Percentiles rank a stretch among this genome's conserved stretches.
phyloP scores from a whole-genome alignment of 1,284 basidiomycete species.

The Ceratobasidium sp. region DNA sequence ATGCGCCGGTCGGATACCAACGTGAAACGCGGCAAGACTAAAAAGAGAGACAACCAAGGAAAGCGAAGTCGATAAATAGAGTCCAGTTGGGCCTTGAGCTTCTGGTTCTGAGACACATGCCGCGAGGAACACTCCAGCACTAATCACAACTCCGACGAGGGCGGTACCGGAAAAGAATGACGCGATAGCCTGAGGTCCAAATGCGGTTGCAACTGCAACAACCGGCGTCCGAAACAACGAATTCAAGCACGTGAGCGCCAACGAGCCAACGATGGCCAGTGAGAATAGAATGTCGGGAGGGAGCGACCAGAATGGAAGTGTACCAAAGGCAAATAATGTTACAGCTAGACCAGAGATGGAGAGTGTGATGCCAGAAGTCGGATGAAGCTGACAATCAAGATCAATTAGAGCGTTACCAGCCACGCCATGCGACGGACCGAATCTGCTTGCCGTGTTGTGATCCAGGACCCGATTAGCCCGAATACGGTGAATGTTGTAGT shows the following conservation, averaged over 20 bases:
- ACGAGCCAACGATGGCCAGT: neutral
- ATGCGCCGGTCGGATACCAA: neutral
- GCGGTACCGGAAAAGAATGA: neutral
- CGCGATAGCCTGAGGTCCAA: neutral
- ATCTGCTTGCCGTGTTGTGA: neutral
- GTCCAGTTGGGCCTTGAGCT: neutral
- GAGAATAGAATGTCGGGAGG: neutral
- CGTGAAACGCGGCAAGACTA: neutral
- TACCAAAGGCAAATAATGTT: neutral
- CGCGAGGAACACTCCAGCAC: neutral
- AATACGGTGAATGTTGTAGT: neutral
- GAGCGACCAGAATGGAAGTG: neutral
- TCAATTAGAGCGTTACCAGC: neutral
- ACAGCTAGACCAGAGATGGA: neutral
- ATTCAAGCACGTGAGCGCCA: too few species aligned
- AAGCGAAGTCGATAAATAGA: neutral
- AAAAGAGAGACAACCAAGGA: neutral
- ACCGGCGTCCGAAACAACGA: neutral
- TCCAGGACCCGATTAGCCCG: neutral
- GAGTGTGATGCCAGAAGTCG: neutral
- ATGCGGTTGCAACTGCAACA: neutral
- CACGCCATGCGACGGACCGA: neutral
- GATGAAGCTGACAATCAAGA: neutral
- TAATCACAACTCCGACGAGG: neutral
- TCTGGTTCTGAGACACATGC: neutral